Percentiles rank a stretch among this genome's conserved stretches.
Conservation (phyloP, 257 asterid genomes). For the Ocimum tenuiflorum region DNA sequence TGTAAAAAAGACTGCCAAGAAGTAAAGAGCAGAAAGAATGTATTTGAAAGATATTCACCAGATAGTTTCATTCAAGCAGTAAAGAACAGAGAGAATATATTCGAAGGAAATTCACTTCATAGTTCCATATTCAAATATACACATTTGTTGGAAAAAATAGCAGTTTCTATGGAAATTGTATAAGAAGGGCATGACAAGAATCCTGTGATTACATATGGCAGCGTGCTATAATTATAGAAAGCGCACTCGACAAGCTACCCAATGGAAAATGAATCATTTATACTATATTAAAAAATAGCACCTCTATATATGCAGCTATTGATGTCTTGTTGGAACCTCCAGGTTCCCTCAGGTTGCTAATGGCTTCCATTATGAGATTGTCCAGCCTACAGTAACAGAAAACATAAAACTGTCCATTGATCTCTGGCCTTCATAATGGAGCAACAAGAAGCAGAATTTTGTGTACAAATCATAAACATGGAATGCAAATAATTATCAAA, state of each 20-base stretch:
- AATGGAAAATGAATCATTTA: neutral
- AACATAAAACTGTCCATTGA: slow-evolving; percentile 16
- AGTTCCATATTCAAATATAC: neutral
- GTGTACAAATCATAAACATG: neutral
- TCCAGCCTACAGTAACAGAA: slow-evolving; percentile 60
- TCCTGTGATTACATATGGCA: neutral
- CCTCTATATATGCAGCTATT: slow-evolving; percentile 88
- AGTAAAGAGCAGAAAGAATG: neutral
- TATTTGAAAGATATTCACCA: neutral
- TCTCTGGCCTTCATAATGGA: slow-evolving; percentile 18
- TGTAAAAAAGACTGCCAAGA: no score
- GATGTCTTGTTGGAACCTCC: slow-evolving; percentile 84
- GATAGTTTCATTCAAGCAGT: neutral
- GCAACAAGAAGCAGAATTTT: neutral
- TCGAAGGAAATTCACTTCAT: neutral
- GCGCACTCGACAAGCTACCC: slow-evolving; percentile 7
- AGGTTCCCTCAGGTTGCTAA: slow-evolving; percentile 68
- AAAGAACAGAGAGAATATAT: neutral
- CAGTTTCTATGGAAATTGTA: neutral
- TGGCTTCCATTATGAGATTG: slow-evolving; percentile 85
- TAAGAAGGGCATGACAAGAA: neutral
- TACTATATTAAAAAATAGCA: slow-evolving; percentile 20
- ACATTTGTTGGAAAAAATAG: neutral
- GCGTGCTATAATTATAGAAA: neutral
- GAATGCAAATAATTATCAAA: neutral